A percentile compares a stretch with the other conserved stretches of the same genome.
These are phyloP conservation scores for Clarireedia homoeocarpa DNA, from an alignment of 2,329 filamentous ascomycete species.

Conservation along the genomic window DNA sequence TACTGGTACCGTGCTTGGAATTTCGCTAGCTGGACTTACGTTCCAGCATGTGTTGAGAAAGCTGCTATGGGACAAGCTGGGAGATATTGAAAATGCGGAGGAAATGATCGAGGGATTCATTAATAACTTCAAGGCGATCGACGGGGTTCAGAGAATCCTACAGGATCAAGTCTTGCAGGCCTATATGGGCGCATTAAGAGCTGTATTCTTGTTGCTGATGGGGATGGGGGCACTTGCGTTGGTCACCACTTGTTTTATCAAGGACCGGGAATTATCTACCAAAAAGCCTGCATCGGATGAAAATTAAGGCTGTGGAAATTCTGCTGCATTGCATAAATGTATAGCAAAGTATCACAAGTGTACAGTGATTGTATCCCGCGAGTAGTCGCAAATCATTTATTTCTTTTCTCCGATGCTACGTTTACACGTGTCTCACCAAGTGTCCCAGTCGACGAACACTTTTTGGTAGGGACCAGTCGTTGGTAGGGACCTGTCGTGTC, in stretches of 20 bases:
- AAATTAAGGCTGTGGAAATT: too few species aligned
- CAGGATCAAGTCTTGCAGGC: neutral
- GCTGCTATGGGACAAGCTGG: constrained; percentile 9
- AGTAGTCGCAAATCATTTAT: too few species aligned
- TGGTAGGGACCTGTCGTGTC: too few species aligned
- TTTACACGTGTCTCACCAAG: too few species aligned
- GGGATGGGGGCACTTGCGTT: neutral
- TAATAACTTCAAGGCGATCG: neutral
- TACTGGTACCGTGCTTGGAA: constrained; percentile 59
- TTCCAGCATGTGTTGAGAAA: constrained; percentile 12
- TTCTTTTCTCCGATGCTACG: too few species aligned
- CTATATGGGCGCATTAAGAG: constrained; percentile 4
- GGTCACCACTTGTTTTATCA: neutral
- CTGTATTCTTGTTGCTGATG: constrained; percentile 5
- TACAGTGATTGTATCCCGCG: too few species aligned
- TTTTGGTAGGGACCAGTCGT: too few species aligned
- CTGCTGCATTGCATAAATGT: too few species aligned
- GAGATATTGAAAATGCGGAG: constrained; percentile 1
- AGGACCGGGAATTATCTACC: constrained; percentile 2
- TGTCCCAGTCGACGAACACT: too few species aligned
- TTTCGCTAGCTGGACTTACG: constrained; percentile 32
- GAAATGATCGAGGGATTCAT: neutral
- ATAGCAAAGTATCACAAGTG: too few species aligned
- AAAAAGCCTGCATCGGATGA: neutral
- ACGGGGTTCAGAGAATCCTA: neutral